Evolutionary conservation across 2,329 filamentous ascomycete species (phyloP).

Genomic region (Colletotrichum theobromicola): DNA sequence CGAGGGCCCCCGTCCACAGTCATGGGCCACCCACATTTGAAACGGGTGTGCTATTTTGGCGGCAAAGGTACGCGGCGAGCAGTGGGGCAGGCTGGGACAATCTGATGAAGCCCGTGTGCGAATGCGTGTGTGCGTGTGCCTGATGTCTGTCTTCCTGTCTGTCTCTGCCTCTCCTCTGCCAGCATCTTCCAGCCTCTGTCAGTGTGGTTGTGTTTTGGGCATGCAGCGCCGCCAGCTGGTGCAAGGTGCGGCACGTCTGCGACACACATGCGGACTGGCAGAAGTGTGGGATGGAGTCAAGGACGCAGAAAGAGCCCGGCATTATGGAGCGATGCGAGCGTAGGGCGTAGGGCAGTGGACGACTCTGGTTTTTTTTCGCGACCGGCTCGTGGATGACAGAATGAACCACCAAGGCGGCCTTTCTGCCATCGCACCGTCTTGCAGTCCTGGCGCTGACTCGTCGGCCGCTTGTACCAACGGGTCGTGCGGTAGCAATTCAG

Average conservation of each 20-base stretch:
- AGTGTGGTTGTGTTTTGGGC: not conserved
- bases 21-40: conserved; percentile 4
- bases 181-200: not conserved
- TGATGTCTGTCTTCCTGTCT: not conserved
- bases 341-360: not conserved
- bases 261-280: not conserved
- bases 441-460: not conserved
- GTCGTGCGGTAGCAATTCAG: not conserved
- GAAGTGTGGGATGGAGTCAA: conserved; percentile 1
- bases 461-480: not conserved
- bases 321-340: not conserved
- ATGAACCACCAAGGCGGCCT: not conserved
- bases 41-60: conserved; percentile 17
- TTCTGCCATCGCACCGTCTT: not conserved
- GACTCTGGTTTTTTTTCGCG: not conserved
- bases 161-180: not conserved
- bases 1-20: not conserved
- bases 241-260: conserved; percentile 13
- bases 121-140: not conserved
- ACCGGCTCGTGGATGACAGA: not conserved
- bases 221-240: conserved; percentile 12
- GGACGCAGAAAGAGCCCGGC: not conserved
- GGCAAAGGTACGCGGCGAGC: not conserved
- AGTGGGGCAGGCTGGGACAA: conserved; percentile 1
- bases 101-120: not conserved